Evolutionary conservation across 139 green algal species (phyloP).

Genomic region (Deuterostichococcus epilithicus): DNA sequence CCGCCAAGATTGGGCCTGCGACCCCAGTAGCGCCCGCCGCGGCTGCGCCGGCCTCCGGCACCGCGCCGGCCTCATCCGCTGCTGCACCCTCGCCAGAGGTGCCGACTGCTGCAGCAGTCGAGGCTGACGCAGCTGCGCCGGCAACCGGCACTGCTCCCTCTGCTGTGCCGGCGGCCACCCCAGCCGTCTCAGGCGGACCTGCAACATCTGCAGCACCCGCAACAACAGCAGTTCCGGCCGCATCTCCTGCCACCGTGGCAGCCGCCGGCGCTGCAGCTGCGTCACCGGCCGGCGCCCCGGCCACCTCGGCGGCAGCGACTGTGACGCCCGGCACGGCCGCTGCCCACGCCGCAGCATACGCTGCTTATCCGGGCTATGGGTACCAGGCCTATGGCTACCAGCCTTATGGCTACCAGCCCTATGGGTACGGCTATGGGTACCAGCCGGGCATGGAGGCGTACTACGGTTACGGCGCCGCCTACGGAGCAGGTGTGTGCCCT

Average conservation of each 20-base stretch:
- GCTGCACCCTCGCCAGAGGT: background rate
- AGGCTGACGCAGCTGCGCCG: background rate
- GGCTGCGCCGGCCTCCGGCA: no score
- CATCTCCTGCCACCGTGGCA: background rate
- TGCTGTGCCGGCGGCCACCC: no score
- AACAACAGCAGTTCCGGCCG: background rate
- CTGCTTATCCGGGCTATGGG: background rate
- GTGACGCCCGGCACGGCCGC: background rate
- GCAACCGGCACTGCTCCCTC: background rate
- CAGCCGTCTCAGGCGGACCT: background rate
- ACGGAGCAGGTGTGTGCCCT: background rate
- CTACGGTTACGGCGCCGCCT: background rate
- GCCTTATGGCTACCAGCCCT: background rate
- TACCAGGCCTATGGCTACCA: background rate
- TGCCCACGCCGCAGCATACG: background rate
- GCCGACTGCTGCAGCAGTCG: no score
- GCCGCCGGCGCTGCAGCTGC: background rate
- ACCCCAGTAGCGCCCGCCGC: background rate
- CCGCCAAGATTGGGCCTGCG: background rate
- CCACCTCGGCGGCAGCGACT: background rate
- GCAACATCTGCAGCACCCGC: no score
- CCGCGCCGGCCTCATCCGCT: no score
- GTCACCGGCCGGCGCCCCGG: no score
- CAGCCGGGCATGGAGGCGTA: background rate
- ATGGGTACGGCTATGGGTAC: background rate